These are phyloP conservation scores for Quercus lobata DNA, from an alignment of 331 rosid species.

Conservation along the genomic window DNA sequence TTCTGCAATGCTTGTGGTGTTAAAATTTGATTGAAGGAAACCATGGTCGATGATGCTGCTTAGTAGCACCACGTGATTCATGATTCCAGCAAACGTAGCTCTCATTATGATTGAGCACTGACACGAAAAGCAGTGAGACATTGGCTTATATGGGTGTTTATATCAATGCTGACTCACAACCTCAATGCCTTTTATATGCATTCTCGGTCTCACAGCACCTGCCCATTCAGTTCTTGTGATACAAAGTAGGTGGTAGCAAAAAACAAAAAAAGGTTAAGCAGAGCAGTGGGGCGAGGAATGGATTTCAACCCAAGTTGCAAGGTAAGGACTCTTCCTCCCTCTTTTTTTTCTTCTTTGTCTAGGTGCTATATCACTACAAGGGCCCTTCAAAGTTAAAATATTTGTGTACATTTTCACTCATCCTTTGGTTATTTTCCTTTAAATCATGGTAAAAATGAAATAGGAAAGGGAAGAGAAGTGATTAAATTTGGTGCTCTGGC, in stretches of 20 bases:
- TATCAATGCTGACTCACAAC: constrained; percentile 22
- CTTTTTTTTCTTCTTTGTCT: neutral
- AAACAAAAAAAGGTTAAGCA: neutral
- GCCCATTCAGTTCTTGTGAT: constrained; percentile 7
- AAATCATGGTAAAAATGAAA: neutral
- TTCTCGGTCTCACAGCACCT: neutral
- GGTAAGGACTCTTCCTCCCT: constrained; percentile 30
- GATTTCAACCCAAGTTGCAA: constrained; percentile 41
- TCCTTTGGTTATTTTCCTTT: neutral
- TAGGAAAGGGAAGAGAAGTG: neutral
- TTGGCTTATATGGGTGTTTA: neutral
- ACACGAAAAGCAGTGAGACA: constrained; percentile 10
- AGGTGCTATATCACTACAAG: neutral
- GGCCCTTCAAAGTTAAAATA: neutral
- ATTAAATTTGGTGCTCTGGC: neutral
- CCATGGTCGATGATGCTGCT: too few relatives aligned
- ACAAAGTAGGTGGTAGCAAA: neutral
- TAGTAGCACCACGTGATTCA: too few relatives aligned
- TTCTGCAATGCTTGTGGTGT: too few relatives aligned
- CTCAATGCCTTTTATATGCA: neutral
- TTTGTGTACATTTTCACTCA: neutral
- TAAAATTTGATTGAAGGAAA: too few relatives aligned
- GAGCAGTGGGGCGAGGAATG: constrained; percentile 24
- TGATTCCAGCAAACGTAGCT: too few relatives aligned
- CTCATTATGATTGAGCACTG: neutral